Base-by-base conservation (phyloP, 495 filamentous ascomycete genomes). In the Trypethelium eluteriae region DNA sequence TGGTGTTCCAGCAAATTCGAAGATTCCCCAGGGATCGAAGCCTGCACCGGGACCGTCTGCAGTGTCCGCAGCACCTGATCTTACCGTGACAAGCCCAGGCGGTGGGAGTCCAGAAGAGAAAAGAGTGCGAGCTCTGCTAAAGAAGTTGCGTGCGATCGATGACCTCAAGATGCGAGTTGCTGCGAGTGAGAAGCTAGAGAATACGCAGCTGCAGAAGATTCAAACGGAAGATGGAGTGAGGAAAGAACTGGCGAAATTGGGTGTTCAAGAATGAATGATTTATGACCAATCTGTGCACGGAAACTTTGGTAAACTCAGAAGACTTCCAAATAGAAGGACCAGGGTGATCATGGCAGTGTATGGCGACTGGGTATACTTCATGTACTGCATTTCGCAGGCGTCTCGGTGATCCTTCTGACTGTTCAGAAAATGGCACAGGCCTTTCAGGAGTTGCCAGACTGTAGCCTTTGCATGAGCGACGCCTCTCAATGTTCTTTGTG, bases 191-290 rank as follows among this genome's bases (percentile, higher is more conserved):
- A 97, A 96, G 80, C 76, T 98, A 66, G 94, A 98, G 78, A 92
- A 96, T 75, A 98, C 94, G 61, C 94, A 98, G 81, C 85, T 98
- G 81, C 95, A 94, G 84, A 98, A 98, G 83, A 98, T 98, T 69
- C 83, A 85, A 32, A 98, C 93, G 3, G 95, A 97, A 80, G 81
- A 85, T 39, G 74, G 81, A 7, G 91, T 98, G 39, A 82, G 90
- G 65, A 89, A 86, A 76, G 94, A 98, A 77, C 76, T 98, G 62
- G 84, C 87, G 39, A 78, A 72, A n/a, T 72, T 89, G 65, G 87
- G 85, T 34, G 83, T 80, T 68, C 78, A 65, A 62, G 82, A 81
- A 59, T 59, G 82, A 81, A 59, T 59, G 53, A 59, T 59, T 59
- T 35, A 59, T 59, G 53, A 34, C 4, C 34, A 7, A 14, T 44